Conservation (phyloP, 2,329 filamentous ascomycete species). For the Thielaviopsis musarum region DNA sequence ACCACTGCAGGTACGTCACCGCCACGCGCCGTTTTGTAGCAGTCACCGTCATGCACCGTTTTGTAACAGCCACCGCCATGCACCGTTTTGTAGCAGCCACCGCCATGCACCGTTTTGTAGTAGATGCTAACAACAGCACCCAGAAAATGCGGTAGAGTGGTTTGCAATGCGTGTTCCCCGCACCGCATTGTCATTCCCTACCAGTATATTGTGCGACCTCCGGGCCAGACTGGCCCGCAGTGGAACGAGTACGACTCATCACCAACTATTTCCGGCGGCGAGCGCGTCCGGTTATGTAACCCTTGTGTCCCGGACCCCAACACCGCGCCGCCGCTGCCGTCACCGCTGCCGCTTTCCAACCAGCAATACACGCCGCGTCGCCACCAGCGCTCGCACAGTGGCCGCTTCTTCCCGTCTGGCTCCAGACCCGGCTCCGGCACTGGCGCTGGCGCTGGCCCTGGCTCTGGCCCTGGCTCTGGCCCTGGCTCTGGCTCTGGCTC, state of each 20-base stretch:
- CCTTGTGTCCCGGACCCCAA: constrained; percentile 47
- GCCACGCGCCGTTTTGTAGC: not conserved
- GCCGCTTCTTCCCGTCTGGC: constrained; percentile 11
- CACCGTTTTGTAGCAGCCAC: no score
- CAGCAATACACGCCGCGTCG: constrained; percentile 21
- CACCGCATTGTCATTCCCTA: constrained; percentile 89
- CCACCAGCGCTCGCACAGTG: constrained; percentile 31
- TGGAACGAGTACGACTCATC: constrained; percentile 6
- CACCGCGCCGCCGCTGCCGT: constrained; percentile 34
- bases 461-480: not conserved
- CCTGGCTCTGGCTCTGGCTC: not conserved
- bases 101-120: no score
- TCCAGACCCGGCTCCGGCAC: not conserved
- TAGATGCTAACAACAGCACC: constrained; percentile 1
- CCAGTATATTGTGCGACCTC: constrained; percentile 78
- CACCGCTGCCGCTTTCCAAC: constrained; percentile 17
- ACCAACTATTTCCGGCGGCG: constrained; percentile 26
- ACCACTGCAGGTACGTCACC: constrained; percentile 62
- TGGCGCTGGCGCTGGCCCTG: no score
- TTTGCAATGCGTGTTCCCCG: constrained; percentile 78
- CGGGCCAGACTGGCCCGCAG: constrained; percentile 20
- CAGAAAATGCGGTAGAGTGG: constrained; percentile 82
- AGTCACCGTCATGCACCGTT: not conserved
- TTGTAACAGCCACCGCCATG: not conserved
- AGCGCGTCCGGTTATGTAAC: constrained; percentile 42